Base-by-base conservation (phyloP, 345 rosid genomes). In the Conringia planisiliqua region DNA sequence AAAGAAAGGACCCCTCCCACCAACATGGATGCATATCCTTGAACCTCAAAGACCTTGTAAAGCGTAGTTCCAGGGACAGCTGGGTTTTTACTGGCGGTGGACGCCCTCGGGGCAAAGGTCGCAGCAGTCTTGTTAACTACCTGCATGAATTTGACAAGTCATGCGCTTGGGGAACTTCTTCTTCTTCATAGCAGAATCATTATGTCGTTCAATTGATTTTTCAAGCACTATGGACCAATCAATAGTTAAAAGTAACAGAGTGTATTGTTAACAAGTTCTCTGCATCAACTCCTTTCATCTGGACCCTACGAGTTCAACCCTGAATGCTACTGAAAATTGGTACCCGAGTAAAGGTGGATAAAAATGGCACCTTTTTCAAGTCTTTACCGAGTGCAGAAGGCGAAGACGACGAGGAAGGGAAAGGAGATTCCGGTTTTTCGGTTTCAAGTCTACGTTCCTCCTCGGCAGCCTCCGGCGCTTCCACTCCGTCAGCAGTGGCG, bases 51-150 rank as follows among this genome's bases (percentile, higher is more conserved):
- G 56, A 94, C 93, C 14, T 83, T 83, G 83, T 94, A 91, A 42
- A 94, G 87, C 62, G 89, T 62, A 62, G 84, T 80, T 58, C 98
- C 98, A 0, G 98, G 98, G 35, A 90, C 85, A 16, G 98, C 97
- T 6, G 98, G 98, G 78, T 90, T 94, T 77, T 82, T 94, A 63
- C 86, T 59, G 33, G 97, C 96, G 2, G 93, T 90, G 24, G 98
- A 94, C 24, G 98, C 95, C 79, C 96, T 88, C 0, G 98, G 97
- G 56, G 96, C 98, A 76, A 94, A 94, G 42, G 98, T 91, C 32
- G 97, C 89, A 12, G 97, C 97, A 14, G 97, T 94, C 83, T 91
- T 89, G 60, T 89, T 94, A 55, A 89, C 96, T 0, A 82, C 98
- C 98, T 94, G 86, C 71, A 46, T 76, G 54, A 47, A 18, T 38